Evolutionary conservation across 2,329 filamentous ascomycete genomes (phyloP), one percentile per base, ranked within the genome.

Genomic region (Fusarium sp.): DNA sequence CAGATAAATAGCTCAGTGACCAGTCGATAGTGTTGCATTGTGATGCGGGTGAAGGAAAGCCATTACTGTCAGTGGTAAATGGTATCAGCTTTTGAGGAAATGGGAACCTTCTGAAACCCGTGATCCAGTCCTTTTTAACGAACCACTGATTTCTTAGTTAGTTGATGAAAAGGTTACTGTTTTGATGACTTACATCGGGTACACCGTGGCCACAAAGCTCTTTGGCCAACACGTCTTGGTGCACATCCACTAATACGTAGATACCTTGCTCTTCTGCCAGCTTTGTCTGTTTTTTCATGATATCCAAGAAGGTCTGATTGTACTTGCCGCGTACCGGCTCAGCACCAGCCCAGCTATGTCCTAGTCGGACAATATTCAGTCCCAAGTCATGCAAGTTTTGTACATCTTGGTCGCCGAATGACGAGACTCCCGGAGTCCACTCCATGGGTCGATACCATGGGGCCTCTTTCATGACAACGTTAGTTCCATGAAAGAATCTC

Each of bases 1-100:
- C 52, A 7, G 52, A 47, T 5, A 55, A 20, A 15, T 55, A 55
- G 23, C 52, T 55, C 1, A 55, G 3, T 12, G 52, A 55, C 52
- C 52, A 55, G 6, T 55, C 52, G 1, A 52, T 52, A 0, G 41
- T 48, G 6, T 8, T 11, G 15, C 52, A 55, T 6, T 55, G 41
- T 0, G 52, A 48, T 6, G 47, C 23, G 1, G 52, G 52, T 1
- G 29, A 48, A 3, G 52, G 41, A 28, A 55, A 48, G 21, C 52
- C 52, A 7, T 16, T 5, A 0, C 4, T 0, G 5, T 55, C 41
- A 1, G 41, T 55, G 13, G 52, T 37, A 0, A 48, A 55, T 7
- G 52, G 23, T 2, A 8, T 55, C 0, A 47, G 15, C 1, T 48
- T 55, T 8, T 55, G 52, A 0, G 41, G 52, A 16, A 55, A 48